Base-by-base conservation (phyloP, 495 filamentous ascomycete genomes). In the Sporormia fimetaria region DNA sequence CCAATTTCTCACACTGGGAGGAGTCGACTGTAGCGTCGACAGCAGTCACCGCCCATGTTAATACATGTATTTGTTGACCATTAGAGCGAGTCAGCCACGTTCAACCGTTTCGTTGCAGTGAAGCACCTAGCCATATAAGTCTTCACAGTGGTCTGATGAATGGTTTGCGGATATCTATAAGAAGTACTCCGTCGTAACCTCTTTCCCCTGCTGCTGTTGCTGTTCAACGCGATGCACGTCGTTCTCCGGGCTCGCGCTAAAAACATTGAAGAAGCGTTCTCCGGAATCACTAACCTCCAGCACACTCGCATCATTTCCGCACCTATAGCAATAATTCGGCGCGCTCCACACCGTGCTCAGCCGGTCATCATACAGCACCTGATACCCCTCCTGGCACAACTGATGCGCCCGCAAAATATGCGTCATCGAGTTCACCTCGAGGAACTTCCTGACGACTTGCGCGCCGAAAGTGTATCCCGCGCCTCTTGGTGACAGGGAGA, bases 341-440 rank as follows among this genome's bases (percentile, higher is more conserved):
- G 87, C 90, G 57, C 83, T 92, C 90, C 90, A 98, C 3, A 98
- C 90, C 3, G 92, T 96, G 61, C 82, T 90, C 37, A 98, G 64
- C 15, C 78, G 78, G 61, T 95, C 87, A 57, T 95, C 90, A 60
- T 90, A 98, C 4, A 98, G 71, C 37, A 94, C 79, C 63, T 95
- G 87, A 60, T 84, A 98, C 0, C 90, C 90, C 61, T 98, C 90
- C 57, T 98, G 87, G 56, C 90, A 98, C 0, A 98, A 72, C 66
- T 98, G 90, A 59, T 98, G 90, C 7, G 90, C 90, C 2, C 90
- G 83, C 28, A 98, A 63, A 44, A 98, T 98, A 61, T 98, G 90
- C 14, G 76, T 83, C 87, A 96, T 95, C 49, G 73, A 78, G 60
- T 98, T 98, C 46, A 98, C 85, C 45, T 92, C 83, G 6, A 98